Base-by-base conservation (phyloP, 805 yeast genomes). In the Candida orba region DNA sequence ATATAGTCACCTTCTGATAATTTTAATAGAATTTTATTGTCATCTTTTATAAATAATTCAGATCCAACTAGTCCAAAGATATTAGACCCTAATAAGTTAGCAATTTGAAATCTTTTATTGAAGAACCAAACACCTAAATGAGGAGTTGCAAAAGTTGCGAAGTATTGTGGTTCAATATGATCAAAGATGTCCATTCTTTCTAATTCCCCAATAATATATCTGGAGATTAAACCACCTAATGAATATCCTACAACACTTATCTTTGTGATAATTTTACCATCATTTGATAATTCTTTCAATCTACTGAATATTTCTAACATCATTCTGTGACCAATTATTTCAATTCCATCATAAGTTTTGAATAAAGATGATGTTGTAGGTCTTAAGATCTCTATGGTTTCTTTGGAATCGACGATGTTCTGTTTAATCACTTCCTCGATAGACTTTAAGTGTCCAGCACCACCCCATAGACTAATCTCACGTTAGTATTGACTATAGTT, bases 221-320 rank as follows among this genome's bases (percentile, higher is more conserved):
- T 68, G 0, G 89, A 71, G 29, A 91, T 78, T 31, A 90, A 64
- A 0, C 98, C 98, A 20, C 98, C 97, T 46, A 91, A 66, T 0
- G 96, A 86, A 60, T 90, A 91, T 0, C 98, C 96, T 3, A 86
- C 72, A 35, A 91, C 68, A 48, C 95, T 84, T 40, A 91, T 74
- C 52, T 79, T 72, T 13, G 67, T 63, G 54, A 75, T 63, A 6
- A 25, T 32, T 22, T 56, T 44, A 40, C 63, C 52, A 43, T 54
- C 54, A 37, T 63, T 44, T 14, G 47, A 48, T 23, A 70, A 59
- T 10, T 49, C 57, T 15, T 62, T 63, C 25, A 76, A 62, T 52
- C 71, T 71, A 8, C 58, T 57, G 33, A 73, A 66, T 14, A 90
- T 69, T 59, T 88, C 96, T 29, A 73, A 69, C n/a, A 83, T 57